Percentiles rank a stretch among this genome's conserved stretches.
phyloP scores from a whole-genome alignment of 495 filamentous ascomycete species.

The Bryoglossum gracile region DNA sequence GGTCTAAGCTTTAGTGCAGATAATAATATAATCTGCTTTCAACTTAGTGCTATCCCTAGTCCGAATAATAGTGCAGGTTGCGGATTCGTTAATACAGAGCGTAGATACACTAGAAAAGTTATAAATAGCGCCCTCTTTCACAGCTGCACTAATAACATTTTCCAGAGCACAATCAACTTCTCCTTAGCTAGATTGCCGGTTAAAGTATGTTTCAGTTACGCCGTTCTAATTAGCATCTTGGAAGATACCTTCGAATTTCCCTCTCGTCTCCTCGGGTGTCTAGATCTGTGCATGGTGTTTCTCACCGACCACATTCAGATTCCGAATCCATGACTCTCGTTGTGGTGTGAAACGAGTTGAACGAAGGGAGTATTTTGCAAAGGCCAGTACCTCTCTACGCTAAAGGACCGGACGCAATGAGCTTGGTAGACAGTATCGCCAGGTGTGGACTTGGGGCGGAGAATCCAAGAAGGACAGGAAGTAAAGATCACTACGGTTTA shows the following conservation, averaged over 20 bases:
- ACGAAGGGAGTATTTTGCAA: no score
- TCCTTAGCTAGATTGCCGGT: slow-evolving; percentile 52
- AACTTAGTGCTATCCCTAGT: slow-evolving; percentile 34
- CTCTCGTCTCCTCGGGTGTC: slow-evolving; percentile 39
- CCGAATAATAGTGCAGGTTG: slow-evolving; percentile 32
- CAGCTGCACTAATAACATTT: slow-evolving; percentile 36
- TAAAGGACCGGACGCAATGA: no score
- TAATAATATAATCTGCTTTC: slow-evolving; percentile 39
- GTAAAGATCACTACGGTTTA: no score
- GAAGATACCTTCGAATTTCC: slow-evolving; percentile 44
- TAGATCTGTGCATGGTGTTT: slow-evolving; percentile 32
- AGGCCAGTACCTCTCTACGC: no score
- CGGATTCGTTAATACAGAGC: slow-evolving; percentile 5
- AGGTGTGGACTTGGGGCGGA: no score
- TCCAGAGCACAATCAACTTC: slow-evolving; percentile 47
- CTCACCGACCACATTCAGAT: slow-evolving; percentile 36
- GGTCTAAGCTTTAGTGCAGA: slow-evolving; percentile 53
- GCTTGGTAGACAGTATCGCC: no score
- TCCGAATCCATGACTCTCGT: no score
- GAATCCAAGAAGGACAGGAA: no score
- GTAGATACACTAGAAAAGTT: slow-evolving; percentile 8
- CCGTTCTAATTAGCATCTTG: slow-evolving; percentile 44
- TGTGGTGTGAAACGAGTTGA: no score
- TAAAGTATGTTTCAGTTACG: slow-evolving; percentile 30
- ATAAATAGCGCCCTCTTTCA: slow-evolving; percentile 41